Conservation (phyloP, 306 rosid species). For the Lablab purpureus region DNA sequence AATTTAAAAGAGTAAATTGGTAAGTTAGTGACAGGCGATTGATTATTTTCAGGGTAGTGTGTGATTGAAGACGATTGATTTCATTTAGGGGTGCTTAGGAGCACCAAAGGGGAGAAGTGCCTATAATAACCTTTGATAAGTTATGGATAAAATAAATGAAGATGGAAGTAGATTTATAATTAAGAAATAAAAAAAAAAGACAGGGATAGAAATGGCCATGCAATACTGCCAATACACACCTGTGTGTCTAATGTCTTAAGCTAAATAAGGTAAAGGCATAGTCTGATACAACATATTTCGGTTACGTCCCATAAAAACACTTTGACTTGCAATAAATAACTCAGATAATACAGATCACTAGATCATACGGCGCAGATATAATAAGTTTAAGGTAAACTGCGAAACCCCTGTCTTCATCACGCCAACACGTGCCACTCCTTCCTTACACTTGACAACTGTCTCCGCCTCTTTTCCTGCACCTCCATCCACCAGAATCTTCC, state of each 20-base stretch:
- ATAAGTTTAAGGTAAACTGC: background rate
- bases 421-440: slow-evolving; percentile 50
- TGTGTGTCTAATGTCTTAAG: background rate
- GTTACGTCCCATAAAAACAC: slow-evolving; percentile 17
- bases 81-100: too few species aligned
- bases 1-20: too few species aligned
- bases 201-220: background rate
- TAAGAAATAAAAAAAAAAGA: background rate
- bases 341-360: background rate
- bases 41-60: too few species aligned
- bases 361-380: slow-evolving; percentile 40
- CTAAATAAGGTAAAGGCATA: background rate
- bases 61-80: too few species aligned
- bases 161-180: background rate
- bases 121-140: too few species aligned
- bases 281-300: background rate
- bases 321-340: slow-evolving; percentile 33
- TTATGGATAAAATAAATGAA: too few species aligned
- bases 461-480: slow-evolving; percentile 41
- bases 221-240: background rate
- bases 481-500: slow-evolving; percentile 41
- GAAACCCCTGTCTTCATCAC: background rate
- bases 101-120: too few species aligned
- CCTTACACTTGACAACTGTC: slow-evolving; percentile 31
- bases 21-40: too few species aligned